Percentiles rank a stretch among this genome's conserved stretches.
Conservation (phyloP, 2,329 filamentous ascomycete genomes). For the Hypoxylon sp. region DNA sequence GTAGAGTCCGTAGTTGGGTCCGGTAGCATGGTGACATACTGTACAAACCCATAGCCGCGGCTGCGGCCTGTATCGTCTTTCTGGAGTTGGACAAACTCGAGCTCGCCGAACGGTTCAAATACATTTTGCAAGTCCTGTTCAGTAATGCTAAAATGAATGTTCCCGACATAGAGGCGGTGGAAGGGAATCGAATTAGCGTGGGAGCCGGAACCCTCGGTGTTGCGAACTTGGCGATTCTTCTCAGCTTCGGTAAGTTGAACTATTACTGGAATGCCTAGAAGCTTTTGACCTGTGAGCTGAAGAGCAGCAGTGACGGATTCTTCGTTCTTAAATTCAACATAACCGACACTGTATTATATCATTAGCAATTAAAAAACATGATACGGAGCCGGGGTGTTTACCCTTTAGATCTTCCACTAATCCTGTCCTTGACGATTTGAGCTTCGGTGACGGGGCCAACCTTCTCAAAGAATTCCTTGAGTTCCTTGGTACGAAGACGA, state of each 20-base stretch:
- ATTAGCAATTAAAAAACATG: slow-evolving; percentile 17
- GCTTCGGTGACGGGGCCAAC: slow-evolving; percentile 95
- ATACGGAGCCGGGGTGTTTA: slow-evolving; percentile 63
- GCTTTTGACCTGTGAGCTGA: slow-evolving; percentile 97
- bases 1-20: slow-evolving; percentile 35
- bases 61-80: slow-evolving; percentile 94
- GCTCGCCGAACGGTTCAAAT: slow-evolving; percentile 96
- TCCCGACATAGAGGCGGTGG: slow-evolving; percentile 98
- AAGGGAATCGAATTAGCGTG: slow-evolving; percentile 91
- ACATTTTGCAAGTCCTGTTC: slow-evolving; percentile 96
- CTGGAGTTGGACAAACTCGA: slow-evolving; percentile 97
- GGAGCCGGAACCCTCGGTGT: slow-evolving; percentile 75
- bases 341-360: slow-evolving; percentile 82
- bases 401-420: slow-evolving; percentile 98
- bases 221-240: slow-evolving; percentile 97
- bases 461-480: slow-evolving; percentile 96
- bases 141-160: slow-evolving; percentile 99
- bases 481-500: slow-evolving; percentile 89
- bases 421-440: slow-evolving; percentile 97
- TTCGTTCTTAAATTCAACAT: slow-evolving; percentile 98
- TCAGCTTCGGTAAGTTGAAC: slow-evolving; percentile 98
- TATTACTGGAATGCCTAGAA: slow-evolving; percentile 98
- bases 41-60: slow-evolving; percentile 97
- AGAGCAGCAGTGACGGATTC: slow-evolving; percentile 93
- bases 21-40: slow-evolving; percentile 73